Base-by-base conservation (phyloP, 257 asterid species). In the Solanum acaule region DNA sequence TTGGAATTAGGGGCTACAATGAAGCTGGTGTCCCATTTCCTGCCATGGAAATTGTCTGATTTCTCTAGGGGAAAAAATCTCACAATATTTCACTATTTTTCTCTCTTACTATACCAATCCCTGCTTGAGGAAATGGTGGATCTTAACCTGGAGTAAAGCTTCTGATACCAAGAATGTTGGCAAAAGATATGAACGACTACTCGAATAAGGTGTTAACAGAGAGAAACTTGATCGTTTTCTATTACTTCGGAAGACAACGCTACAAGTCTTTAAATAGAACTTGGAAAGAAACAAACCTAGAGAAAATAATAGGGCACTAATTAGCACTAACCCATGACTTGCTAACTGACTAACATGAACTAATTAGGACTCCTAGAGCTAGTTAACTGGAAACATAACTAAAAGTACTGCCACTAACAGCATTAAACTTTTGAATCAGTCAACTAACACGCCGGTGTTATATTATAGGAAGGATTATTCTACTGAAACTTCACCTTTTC, bases 401-500 rank as follows among this genome's bases (percentile, higher is more conserved):
- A 68, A 6, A 68, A 68, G 31, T 27, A 63, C 70, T 63, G 70
- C 27, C 70, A 23, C 29, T 49, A 49, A 49, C 61, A 46, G 20
- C 59, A 46, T 49, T 49, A 49, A 4, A 23, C 29, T 23, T 63
- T 23, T 23, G 70, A 63, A 23, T 63, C 70, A 63, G 63, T 63
- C 29, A 63, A 63, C 29, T 2, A 63, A 63, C 31, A 63, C 8
- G 0, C 25, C 31, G 0, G 22, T 65, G 46, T 33, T 31, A 38
- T 83, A 27, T 63, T 3, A n/a, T 68, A 40, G 56, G 6, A 27
- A 76, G 44, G 73, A 67, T 86, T 35, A 35, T 34, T 77, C 15
- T 76, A 16, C 83, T 38, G 79, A 73, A 59, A 56, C 23, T 59
- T 91, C 85, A 44, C 31, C 31, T 8, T 90, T 83, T 92, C 76